Percentiles rank a stretch among this genome's conserved stretches.
Evolutionary conservation across 108 stramenopile genomes (phyloP).

Genomic region (Cyclotella sp.): DNA sequence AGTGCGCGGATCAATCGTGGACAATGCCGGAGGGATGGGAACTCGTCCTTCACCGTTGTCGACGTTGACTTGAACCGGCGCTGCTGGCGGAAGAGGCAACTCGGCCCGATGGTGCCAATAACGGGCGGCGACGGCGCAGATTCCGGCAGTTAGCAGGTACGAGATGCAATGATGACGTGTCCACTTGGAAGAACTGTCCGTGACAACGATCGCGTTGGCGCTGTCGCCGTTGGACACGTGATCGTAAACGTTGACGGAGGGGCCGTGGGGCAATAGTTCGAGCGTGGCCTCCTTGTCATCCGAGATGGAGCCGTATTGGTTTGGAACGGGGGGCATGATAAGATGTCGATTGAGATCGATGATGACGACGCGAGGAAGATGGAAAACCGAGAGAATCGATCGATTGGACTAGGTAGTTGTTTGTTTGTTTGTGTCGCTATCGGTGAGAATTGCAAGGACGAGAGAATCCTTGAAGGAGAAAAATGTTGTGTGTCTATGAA

Average conservation of each 20-base stretch:
- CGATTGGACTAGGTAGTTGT: no score
- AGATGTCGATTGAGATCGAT: no score
- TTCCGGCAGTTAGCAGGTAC: constrained; percentile 9
- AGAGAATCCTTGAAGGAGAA: no score
- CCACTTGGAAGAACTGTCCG: not conserved
- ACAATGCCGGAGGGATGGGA: constrained; percentile 44
- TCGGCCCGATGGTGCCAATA: constrained; percentile 9
- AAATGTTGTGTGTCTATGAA: no score
- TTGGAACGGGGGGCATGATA: constrained; percentile 14
- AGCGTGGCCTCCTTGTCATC: constrained; percentile 12
- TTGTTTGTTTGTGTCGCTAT: no score
- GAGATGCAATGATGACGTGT: constrained; percentile 6
- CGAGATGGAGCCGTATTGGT: constrained; percentile 12
- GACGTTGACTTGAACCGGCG: not conserved
- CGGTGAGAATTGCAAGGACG: no score
- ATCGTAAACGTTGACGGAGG: not conserved
- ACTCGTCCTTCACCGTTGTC: constrained; percentile 15
- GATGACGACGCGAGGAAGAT: no score
- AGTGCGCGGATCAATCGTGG: constrained; percentile 34
- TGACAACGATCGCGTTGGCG: no score
- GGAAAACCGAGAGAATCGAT: no score
- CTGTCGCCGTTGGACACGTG: not conserved
- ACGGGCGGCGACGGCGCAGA: not conserved
- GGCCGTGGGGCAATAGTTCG: constrained; percentile 18
- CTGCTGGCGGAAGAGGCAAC: not conserved